These are phyloP conservation scores for Backusella circina DNA, from an alignment of 192 early-diverging fungal species.

Conservation along the genomic window DNA sequence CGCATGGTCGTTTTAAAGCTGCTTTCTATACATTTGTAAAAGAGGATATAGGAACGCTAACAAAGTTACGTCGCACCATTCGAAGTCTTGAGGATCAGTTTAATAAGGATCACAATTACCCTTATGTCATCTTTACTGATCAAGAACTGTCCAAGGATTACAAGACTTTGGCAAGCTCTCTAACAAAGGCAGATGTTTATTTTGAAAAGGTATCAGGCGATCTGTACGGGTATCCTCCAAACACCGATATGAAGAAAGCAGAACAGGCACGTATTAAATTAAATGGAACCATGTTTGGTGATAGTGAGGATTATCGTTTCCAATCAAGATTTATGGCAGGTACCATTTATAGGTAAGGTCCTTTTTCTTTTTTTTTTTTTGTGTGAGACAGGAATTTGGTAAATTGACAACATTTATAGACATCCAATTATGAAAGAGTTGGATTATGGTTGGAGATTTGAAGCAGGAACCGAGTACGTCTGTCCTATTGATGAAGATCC, in stretches of 20 bases:
- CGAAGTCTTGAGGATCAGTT: constrained; percentile 34
- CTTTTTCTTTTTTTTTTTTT: not conserved
- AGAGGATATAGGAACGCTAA: constrained; percentile 13
- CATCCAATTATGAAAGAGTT: constrained; percentile 47
- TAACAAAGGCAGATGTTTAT: constrained; percentile 13
- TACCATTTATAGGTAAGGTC: constrained; percentile 36
- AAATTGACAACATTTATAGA: constrained; percentile 29
- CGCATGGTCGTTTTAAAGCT: constrained; percentile 5
- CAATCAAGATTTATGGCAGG: constrained; percentile 48
- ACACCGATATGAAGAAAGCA: constrained; percentile 24
- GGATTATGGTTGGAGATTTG: constrained; percentile 60
- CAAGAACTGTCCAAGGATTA: constrained; percentile 26
- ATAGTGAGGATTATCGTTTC: constrained; percentile 41
- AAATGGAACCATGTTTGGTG: constrained; percentile 36
- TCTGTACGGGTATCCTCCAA: constrained; percentile 20
- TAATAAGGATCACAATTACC: constrained; percentile 23
- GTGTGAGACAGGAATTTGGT: not conserved
- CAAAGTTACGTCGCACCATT: constrained; percentile 26
- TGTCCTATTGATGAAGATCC: constrained; percentile 52
- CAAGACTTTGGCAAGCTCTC: constrained; percentile 20
- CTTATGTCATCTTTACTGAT: constrained; percentile 36
- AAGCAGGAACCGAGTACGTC: constrained; percentile 46
- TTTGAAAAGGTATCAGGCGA: constrained; percentile 24
- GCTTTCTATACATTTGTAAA: constrained; percentile 31
- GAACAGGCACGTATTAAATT: constrained; percentile 19